phyloP scores from a whole-genome alignment of 2,329 filamentous ascomycete species.

The Ceratocystis albifundus region DNA sequence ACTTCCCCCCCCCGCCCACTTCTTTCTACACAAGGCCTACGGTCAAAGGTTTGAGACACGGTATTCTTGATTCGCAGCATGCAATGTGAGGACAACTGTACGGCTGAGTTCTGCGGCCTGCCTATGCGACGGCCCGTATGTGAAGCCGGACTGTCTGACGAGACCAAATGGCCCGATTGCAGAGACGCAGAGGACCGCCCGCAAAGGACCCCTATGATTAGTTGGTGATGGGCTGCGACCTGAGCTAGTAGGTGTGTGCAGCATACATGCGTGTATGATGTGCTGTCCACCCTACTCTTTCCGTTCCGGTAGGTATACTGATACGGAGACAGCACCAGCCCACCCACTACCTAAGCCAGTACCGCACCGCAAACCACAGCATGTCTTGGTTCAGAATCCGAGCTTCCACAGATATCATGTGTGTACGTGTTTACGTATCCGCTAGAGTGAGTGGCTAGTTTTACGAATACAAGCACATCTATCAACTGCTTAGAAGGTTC shows the following conservation, averaged over 20 bases:
- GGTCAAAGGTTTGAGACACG: not conserved
- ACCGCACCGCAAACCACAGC: not conserved
- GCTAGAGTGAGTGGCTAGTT: not conserved
- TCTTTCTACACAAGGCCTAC: too few relatives aligned
- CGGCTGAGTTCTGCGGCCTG: not conserved
- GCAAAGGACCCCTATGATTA: not conserved
- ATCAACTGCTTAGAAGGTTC: not conserved
- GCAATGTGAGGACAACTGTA: slow-evolving; percentile 9
- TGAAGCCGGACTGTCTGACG: not conserved
- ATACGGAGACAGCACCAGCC: not conserved
- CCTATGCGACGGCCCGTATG: not conserved
- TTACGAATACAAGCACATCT: not conserved
- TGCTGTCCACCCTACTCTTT: not conserved
- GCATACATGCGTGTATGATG: not conserved
- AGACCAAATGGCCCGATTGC: not conserved
- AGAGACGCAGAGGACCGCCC: not conserved
- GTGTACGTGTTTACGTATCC: not conserved
- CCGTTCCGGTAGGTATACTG: too few relatives aligned
- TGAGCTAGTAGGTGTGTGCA: not conserved
- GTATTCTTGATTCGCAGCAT: slow-evolving; percentile 2
- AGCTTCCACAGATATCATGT: not conserved
- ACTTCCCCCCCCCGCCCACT: too few relatives aligned
- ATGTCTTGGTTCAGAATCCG: not conserved
- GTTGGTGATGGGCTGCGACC: not conserved
- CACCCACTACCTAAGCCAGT: not conserved